Conservation (phyloP, 1,284 basidiomycete species). For the Cutaneotrichosporon curvatum region DNA sequence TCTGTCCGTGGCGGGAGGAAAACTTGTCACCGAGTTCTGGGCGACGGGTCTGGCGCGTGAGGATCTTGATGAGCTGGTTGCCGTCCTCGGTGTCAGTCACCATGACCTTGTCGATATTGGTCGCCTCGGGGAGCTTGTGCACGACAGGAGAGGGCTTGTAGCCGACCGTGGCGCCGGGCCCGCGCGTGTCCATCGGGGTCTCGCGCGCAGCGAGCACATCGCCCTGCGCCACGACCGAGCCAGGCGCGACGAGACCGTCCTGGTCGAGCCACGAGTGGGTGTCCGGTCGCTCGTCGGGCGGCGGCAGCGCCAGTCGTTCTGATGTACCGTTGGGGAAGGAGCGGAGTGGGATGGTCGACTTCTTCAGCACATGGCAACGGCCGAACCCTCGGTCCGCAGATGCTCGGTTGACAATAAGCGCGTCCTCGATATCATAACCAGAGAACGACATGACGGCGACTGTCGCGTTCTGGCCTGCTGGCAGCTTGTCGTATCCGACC, state of each 20-base stretch:
- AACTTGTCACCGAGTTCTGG: conserved; percentile 99
- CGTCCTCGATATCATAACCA: conserved; percentile 99
- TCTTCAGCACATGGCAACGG: conserved; percentile 92
- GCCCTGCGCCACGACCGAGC: conserved; percentile 85
- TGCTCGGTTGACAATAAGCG: conserved; percentile 89
- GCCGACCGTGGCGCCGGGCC: conserved; percentile 51
- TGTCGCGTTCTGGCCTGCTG: conserved; percentile 96
- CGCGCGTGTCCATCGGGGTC: conserved; percentile 71
- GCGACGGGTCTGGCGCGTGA: conserved; percentile 91
- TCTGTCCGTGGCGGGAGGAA: conserved; percentile 95
- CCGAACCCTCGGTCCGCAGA: conserved; percentile 96
- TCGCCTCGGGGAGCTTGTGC: conserved; percentile 86
- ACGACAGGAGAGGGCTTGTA: conserved; percentile 83
- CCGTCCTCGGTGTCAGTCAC: conserved; percentile 90
- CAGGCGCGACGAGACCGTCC: conserved; percentile 92
- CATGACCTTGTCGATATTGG: conserved; percentile 96
- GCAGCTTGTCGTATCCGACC: conserved; percentile 91
- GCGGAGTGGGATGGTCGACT: conserved; percentile 86
- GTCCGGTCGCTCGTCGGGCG: conserved; percentile 62
- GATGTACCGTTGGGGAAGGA: conserved; percentile 97
- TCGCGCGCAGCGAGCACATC: conserved; percentile 98
- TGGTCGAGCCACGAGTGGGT: conserved; percentile 89
- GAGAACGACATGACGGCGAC: conserved; percentile 99
- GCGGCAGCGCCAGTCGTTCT: conserved; percentile 74
- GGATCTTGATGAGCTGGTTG: conserved; percentile 96